phyloP scores from a whole-genome alignment of 371 early-diverging fungal species.

The Mucor circinelloides region DNA sequence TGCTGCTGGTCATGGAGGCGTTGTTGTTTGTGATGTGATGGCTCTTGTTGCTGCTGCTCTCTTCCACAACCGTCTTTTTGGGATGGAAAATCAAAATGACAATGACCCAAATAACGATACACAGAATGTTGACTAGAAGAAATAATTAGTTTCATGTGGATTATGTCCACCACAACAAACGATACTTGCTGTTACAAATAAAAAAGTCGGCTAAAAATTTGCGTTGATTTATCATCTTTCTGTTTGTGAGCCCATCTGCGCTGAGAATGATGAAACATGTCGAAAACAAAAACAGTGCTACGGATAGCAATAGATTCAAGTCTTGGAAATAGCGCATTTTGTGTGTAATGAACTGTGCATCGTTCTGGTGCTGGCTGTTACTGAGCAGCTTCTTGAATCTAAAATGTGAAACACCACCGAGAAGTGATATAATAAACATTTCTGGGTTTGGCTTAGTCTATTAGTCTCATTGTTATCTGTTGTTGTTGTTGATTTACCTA shows the following conservation, averaged over 20 bases:
- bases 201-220: conserved; percentile 49
- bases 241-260: conserved; percentile 40
- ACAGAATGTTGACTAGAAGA: conserved; percentile 36
- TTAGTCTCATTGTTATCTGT: neutral
- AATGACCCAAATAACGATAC: conserved; percentile 38
- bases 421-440: conserved; percentile 34
- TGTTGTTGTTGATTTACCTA: conserved; percentile 22
- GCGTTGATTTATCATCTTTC: conserved; percentile 31
- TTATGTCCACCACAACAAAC: neutral
- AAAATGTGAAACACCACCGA: conserved; percentile 50
- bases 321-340: conserved; percentile 52
- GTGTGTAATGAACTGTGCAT: conserved; percentile 34
- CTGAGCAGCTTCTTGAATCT: conserved; percentile 43
- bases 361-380: conserved; percentile 23
- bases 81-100: conserved; percentile 52
- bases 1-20: neutral
- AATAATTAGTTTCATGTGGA: neutral
- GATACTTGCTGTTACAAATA: conserved; percentile 47
- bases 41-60: neutral
- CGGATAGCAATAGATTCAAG: conserved; percentile 43
- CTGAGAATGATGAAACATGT: conserved; percentile 41
- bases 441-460: conserved; percentile 15
- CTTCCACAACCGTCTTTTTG: conserved; percentile 13
- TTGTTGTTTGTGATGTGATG: neutral
- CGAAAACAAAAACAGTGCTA: conserved; percentile 31